Evolutionary conservation across 1,284 basidiomycete species (phyloP).

Genomic region (Tetrapyrgos nigripes): DNA sequence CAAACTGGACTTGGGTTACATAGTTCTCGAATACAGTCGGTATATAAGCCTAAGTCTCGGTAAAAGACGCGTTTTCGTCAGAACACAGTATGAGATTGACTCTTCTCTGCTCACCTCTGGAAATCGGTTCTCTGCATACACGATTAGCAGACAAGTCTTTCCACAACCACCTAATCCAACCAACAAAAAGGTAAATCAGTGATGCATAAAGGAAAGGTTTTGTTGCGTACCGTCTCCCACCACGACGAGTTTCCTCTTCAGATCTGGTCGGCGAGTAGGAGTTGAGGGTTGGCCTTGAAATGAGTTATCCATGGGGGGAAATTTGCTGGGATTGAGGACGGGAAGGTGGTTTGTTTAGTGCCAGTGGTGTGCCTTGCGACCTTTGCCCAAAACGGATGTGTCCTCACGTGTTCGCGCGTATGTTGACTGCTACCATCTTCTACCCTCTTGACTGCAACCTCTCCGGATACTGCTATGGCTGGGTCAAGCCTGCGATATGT

Average conservation of each 20-base stretch:
- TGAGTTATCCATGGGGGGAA: slow-evolving; percentile 35
- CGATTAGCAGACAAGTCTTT: slow-evolving; percentile 92
- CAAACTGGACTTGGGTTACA: slow-evolving; percentile 88
- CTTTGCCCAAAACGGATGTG: background rate
- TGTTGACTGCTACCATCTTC: slow-evolving; percentile 46
- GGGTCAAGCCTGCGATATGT: slow-evolving; percentile 50
- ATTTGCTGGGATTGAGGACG: slow-evolving; percentile 2
- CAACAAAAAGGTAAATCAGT: slow-evolving; percentile 31
- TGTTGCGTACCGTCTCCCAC: slow-evolving; percentile 82
- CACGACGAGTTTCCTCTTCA: slow-evolving; percentile 85
- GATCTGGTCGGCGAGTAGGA: slow-evolving; percentile 29
- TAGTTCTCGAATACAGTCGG: slow-evolving; percentile 99
- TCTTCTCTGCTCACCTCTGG: slow-evolving; percentile 75
- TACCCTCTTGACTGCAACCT: slow-evolving; percentile 56
- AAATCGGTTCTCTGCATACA: slow-evolving; percentile 97
- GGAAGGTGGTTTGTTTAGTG: slow-evolving; percentile 7
- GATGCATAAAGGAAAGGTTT: slow-evolving; percentile 30
- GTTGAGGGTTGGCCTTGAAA: slow-evolving; percentile 33
- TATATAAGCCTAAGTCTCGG: slow-evolving; percentile 81
- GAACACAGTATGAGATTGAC: slow-evolving; percentile 9
- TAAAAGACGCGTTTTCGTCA: slow-evolving; percentile 17
- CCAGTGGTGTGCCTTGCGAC: background rate
- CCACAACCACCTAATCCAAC: slow-evolving; percentile 69
- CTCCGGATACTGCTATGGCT: slow-evolving; percentile 60
- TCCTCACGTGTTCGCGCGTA: background rate